phyloP scores from a whole-genome alignment of 2,329 filamentous ascomycete species.

The Beauveria caledonica region DNA sequence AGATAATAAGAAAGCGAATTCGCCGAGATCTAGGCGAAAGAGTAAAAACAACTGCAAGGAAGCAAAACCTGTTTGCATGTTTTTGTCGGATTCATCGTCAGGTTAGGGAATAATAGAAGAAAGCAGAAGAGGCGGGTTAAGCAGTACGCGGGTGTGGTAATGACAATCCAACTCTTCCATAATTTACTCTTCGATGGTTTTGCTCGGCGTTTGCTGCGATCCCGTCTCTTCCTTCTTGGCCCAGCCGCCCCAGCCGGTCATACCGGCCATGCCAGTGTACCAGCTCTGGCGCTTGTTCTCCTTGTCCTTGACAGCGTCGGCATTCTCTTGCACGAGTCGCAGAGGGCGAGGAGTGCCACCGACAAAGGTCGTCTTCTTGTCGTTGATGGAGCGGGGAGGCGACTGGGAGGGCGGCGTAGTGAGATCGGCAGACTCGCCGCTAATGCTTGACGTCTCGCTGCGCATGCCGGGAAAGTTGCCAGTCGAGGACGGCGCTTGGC shows the following conservation, averaged over 20 bases:
- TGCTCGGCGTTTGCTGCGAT: slow-evolving; percentile 15
- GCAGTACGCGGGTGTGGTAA: background rate
- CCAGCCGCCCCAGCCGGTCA: slow-evolving; percentile 43
- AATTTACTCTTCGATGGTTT: slow-evolving; percentile 28
- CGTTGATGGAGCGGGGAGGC: slow-evolving; percentile 41
- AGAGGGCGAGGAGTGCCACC: slow-evolving; percentile 74
- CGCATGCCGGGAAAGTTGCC: slow-evolving; percentile 68
- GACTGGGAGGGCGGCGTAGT: slow-evolving; percentile 43
- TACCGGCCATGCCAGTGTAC: slow-evolving; percentile 31
- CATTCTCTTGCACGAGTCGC: slow-evolving; percentile 75
- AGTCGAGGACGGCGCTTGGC: slow-evolving; percentile 34
- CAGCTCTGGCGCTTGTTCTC: slow-evolving; percentile 55
- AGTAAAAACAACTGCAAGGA: background rate
- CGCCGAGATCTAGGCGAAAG: background rate
- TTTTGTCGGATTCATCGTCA: background rate
- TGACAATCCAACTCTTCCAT: background rate
- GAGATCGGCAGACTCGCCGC: slow-evolving; percentile 54
- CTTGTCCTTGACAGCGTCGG: slow-evolving; percentile 39
- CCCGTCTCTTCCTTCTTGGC: slow-evolving; percentile 41
- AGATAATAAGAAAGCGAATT: background rate
- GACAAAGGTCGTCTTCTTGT: slow-evolving; percentile 51
- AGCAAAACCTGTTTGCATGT: slow-evolving; percentile 9
- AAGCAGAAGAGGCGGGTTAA: slow-evolving; percentile 9
- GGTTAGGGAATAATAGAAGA: background rate
- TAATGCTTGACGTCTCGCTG: slow-evolving; percentile 56